Evolutionary conservation across 306 rosid species (phyloP).

Genomic region (Vicia villosa): DNA sequence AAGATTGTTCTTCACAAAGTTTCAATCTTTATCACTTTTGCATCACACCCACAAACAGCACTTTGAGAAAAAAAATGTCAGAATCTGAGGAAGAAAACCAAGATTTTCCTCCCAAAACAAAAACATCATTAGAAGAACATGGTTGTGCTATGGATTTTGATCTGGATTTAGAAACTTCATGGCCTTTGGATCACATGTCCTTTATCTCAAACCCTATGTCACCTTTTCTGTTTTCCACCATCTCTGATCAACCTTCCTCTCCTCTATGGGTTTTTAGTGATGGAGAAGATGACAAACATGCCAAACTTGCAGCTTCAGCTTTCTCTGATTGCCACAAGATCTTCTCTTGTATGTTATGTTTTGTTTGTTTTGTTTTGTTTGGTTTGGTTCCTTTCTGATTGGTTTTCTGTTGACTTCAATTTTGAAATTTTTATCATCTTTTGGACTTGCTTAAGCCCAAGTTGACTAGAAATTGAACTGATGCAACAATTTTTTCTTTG

Average conservation of each 20-base stretch:
- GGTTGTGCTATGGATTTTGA: constrained; percentile 70
- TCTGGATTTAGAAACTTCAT: constrained; percentile 62
- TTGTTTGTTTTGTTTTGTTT: constrained; percentile 46
- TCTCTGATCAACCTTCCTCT: constrained; percentile 62
- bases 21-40: constrained; percentile 24
- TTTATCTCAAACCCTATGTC: constrained; percentile 63
- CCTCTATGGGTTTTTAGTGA: constrained; percentile 76
- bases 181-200: constrained; percentile 78
- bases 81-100: constrained; percentile 60
- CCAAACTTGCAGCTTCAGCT: constrained; percentile 42
- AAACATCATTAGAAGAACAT: constrained; percentile 22
- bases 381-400: constrained; percentile 1
- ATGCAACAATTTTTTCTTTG: constrained; percentile 17
- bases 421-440: constrained; percentile 11
- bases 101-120: constrained; percentile 45
- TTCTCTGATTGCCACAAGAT: constrained; percentile 46
- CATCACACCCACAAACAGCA: constrained; percentile 6
- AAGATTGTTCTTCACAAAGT: constrained; percentile 24
- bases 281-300: constrained; percentile 41
- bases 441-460: constrained; percentile 11
- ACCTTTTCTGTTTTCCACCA: constrained; percentile 52
- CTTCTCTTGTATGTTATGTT: constrained; percentile 56
- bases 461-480: constrained; percentile 24
- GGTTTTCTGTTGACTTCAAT: background rate
- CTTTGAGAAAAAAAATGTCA: constrained; percentile 53